A percentile compares a stretch with the other conserved stretches of the same genome.
Evolutionary conservation across 2,329 filamentous ascomycete genomes (phyloP).

Genomic region (Fusarium udum): DNA sequence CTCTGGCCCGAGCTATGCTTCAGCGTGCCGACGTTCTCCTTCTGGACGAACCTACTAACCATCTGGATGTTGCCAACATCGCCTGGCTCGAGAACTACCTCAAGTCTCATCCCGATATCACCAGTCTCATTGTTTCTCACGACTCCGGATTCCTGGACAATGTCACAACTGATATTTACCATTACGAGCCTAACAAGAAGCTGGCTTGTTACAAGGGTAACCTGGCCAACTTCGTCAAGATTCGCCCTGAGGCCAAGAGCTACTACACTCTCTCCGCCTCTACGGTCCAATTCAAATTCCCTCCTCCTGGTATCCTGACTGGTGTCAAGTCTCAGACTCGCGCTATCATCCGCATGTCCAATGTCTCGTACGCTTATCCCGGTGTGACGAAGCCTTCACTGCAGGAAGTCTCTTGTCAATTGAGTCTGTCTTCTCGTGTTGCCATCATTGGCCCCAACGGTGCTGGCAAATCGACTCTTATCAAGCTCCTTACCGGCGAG

Average conservation of each 20-base stretch:
- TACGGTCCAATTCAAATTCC: conserved; percentile 97
- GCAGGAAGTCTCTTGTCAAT: conserved; percentile 83
- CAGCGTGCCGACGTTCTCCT: conserved; percentile 96
- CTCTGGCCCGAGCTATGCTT: conserved; percentile 94
- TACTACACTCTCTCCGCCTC: conserved; percentile 96
- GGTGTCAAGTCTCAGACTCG: conserved; percentile 96
- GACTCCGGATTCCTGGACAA: conserved; percentile 97
- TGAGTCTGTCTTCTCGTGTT: conserved; percentile 89
- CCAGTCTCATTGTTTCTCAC: conserved; percentile 97
- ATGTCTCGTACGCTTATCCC: conserved; percentile 95
- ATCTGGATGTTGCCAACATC: conserved; percentile 95
- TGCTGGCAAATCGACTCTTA: conserved; percentile 97
- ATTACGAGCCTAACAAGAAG: conserved; percentile 97
- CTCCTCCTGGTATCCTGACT: conserved; percentile 89
- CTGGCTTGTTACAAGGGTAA: conserved; percentile 87
- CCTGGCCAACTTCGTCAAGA: conserved; percentile 82
- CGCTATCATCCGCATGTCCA: conserved; percentile 93
- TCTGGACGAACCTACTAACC: conserved; percentile 98
- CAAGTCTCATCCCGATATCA: conserved; percentile 95
- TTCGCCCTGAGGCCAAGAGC: conserved; percentile 93
- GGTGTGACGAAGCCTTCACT: conserved; percentile 88
- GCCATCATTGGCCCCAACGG: conserved; percentile 98
- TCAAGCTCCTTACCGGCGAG: conserved; percentile 96
- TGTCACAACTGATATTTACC: conserved; percentile 98
- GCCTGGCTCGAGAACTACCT: conserved; percentile 96